A percentile compares a stretch with the other conserved stretches of the same genome.
These are phyloP conservation scores for Rhinocladiella similis DNA, from an alignment of 2,329 filamentous ascomycete genomes.

Conservation along the genomic window DNA sequence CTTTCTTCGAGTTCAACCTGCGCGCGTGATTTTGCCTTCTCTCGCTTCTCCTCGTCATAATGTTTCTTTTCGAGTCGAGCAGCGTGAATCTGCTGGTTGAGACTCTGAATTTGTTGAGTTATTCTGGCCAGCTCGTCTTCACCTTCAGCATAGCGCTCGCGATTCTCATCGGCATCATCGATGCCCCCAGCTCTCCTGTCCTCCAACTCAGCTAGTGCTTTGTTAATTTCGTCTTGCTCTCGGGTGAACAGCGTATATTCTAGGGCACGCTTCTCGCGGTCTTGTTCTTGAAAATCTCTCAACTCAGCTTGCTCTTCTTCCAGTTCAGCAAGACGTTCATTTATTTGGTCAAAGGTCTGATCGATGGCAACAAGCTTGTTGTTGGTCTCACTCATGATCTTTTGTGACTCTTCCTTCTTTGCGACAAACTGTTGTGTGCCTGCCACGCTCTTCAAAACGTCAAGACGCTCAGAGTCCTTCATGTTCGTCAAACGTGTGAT, in stretches of 20 bases:
- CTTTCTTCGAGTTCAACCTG: constrained; percentile 86
- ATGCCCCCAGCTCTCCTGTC: constrained; percentile 77
- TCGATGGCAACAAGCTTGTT: constrained; percentile 95
- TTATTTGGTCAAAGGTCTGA: constrained; percentile 86
- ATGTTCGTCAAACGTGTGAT: constrained; percentile 97
- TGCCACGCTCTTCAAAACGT: constrained; percentile 93
- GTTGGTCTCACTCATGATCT: constrained; percentile 96
- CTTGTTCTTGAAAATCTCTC: constrained; percentile 89
- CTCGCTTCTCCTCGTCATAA: constrained; percentile 84
- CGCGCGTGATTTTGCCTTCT: constrained; percentile 75
- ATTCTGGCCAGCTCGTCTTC: constrained; percentile 77
- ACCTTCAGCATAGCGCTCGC: constrained; percentile 71
- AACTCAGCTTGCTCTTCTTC: constrained; percentile 98
- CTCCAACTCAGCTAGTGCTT: constrained; percentile 79
- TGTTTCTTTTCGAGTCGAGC: constrained; percentile 82
- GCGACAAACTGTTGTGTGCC: constrained; percentile 97
- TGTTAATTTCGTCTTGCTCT: constrained; percentile 77
- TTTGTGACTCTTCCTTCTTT: constrained; percentile 83
- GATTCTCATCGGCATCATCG: constrained; percentile 79
- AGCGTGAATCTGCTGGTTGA: constrained; percentile 81
- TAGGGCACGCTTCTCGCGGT: constrained; percentile 84
- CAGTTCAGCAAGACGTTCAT: constrained; percentile 81
- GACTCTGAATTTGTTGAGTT: constrained; percentile 74
- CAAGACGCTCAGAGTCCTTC: constrained; percentile 91
- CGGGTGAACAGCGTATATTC: constrained; percentile 94